Conservation (phyloP, 371 early-diverging fungal species). For the Apophysomyces sp. region DNA sequence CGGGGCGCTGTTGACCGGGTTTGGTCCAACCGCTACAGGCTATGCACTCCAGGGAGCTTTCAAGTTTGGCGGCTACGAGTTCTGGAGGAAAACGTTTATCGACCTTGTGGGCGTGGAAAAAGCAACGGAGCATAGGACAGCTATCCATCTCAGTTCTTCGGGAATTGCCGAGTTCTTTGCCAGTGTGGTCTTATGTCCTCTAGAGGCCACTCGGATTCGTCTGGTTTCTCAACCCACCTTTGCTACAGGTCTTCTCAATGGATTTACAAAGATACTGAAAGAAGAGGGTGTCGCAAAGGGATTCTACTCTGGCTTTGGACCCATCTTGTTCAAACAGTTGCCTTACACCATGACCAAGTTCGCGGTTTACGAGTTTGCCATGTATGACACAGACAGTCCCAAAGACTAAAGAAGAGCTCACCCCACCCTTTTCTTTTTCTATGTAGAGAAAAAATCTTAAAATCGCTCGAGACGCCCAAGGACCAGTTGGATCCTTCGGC, state of each 20-base stretch:
- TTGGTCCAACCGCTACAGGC: conserved; percentile 81
- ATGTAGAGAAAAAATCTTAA: conserved; percentile 50
- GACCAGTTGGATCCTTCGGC: conserved; percentile 48
- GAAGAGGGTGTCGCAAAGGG: conserved; percentile 72
- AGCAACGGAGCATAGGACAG: conserved; percentile 79
- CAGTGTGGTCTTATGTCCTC: conserved; percentile 84
- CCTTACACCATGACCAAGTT: conserved; percentile 71
- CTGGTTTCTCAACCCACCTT: conserved; percentile 75
- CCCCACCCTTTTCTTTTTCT: background rate
- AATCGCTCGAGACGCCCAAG: conserved; percentile 48
- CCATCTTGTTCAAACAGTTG: conserved; percentile 75
- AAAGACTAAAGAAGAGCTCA: background rate
- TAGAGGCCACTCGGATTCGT: conserved; percentile 80
- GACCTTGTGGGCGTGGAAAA: conserved; percentile 73
- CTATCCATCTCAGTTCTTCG: conserved; percentile 79
- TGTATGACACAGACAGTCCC: conserved; percentile 31
- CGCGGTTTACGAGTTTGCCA: conserved; percentile 55
- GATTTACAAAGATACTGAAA: conserved; percentile 60
- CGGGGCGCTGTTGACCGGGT: conserved; percentile 83
- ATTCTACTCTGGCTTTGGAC: conserved; percentile 79
- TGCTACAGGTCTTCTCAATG: conserved; percentile 64
- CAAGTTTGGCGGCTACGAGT: conserved; percentile 93
- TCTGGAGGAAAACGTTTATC: conserved; percentile 82
- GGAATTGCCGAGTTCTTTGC: conserved; percentile 94
- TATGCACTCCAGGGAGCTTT: conserved; percentile 90